phyloP scores from a whole-genome alignment of 2,329 filamentous ascomycete genomes.

The Aspergillus oerlinghausenensis region DNA sequence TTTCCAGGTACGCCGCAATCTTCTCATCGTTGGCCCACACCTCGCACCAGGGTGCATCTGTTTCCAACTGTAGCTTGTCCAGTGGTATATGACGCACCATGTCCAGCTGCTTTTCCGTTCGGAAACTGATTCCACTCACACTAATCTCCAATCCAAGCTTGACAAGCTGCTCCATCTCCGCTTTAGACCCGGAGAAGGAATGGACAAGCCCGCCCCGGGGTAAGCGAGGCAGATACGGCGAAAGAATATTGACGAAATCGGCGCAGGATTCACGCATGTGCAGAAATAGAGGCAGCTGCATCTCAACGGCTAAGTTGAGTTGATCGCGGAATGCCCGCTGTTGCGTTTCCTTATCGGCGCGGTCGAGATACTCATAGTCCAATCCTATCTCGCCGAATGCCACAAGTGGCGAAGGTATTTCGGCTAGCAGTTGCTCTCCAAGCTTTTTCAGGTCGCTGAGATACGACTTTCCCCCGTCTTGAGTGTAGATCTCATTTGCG shows the following conservation, averaged over 20 bases:
- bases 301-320: conserved; percentile 35
- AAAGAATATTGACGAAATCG: conserved; percentile 43
- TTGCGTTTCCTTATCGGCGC: conserved; percentile 42
- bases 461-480: conserved; percentile 3
- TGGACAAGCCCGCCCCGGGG: conserved; percentile 67
- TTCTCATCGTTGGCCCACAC: conserved; percentile 37
- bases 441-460: conserved; percentile 16
- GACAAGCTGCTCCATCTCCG: conserved; percentile 40
- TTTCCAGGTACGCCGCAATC: conserved; percentile 39
- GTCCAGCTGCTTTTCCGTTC: conserved; percentile 35
- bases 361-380: conserved; percentile 47
- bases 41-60: conserved; percentile 48
- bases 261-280: conserved; percentile 41
- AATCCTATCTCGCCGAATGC: conserved; percentile 51
- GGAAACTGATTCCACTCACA: conserved; percentile 49
- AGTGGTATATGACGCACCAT: conserved; percentile 43
- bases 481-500: conserved; percentile 40
- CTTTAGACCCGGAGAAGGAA: conserved; percentile 73
- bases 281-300: conserved; percentile 31
- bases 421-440: conserved; percentile 19
- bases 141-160: conserved; percentile 42
- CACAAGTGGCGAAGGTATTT: conserved; percentile 30
- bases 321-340: conserved; percentile 40
- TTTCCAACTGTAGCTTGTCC: conserved; percentile 44
- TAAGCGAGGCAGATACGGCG: conserved; percentile 35